Base-by-base conservation (phyloP, 208 protist genomes). In the Strigomonas galati region DNA sequence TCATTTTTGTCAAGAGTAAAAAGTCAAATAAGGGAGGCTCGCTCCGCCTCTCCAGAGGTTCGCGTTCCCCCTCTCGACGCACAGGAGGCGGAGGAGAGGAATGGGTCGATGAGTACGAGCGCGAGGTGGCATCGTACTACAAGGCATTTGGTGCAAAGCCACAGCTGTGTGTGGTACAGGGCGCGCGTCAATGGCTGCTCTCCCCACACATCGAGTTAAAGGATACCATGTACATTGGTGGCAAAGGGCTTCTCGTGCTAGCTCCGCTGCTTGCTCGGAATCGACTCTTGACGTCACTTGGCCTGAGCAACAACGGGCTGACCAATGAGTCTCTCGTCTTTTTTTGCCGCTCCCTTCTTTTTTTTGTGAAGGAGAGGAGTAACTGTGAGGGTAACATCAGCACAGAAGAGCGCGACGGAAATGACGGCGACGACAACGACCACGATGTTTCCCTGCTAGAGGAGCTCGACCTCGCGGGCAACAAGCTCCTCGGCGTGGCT, bases 311-410 rank as follows among this genome's bases (percentile, higher is more conserved):
- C 56, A 95, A 89, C 58, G 87, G 89, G 12, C 54, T 97, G 3
- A 79, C 76, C 14, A 97, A 97, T 61, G 85, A 94, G 53, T 80
- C 84, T 0, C 82, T 95, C 31, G 82, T 89, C 21, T 82, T 93
- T 55, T 79, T 95, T 52, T 91, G 85, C 62, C 80, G 84, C 0
- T 74, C 87, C 9, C 71, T 97, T 76, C 21, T 40, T 40, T 40
- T 40, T 10, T 40, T 40, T 40, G 35, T 10, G 7, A 40, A 40
- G 10, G 35, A 6, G 4, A 62, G 31, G 3, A n/a, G n/a, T 28
- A 62, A 59, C 30, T 59, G 17, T 43, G 17, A 59, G 28, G 40
- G 15, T 59, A 59, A 59, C 23, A 17, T 23, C 54, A 17, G 27
- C 28, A 17, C 54, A 17, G 14, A 59, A 59, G 54, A 31, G 28